Percentiles rank a stretch among this genome's conserved stretches.
Evolutionary conservation across 345 rosid genomes (phyloP).

Genomic region (Adansonia digitata): DNA sequence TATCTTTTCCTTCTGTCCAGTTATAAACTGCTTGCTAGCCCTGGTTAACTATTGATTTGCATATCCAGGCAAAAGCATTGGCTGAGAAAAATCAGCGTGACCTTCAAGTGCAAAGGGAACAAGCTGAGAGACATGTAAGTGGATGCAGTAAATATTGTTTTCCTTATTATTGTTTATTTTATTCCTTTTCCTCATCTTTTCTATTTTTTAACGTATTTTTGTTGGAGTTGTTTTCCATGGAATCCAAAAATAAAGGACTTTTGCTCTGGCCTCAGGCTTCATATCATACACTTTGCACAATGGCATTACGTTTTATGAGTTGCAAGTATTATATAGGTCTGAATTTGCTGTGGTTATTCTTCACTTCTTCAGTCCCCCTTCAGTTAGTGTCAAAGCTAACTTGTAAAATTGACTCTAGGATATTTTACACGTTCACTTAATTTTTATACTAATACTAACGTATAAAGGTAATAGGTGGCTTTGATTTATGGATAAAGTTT

Average conservation of each 20-base stretch:
- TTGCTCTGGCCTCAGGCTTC: neutral
- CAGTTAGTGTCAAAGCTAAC: neutral
- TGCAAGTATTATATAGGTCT: neutral
- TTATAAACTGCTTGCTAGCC: neutral
- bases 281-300: neutral
- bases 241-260: neutral
- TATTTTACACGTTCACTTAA: neutral
- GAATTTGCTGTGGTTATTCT: neutral
- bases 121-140: slow-evolving; percentile 96
- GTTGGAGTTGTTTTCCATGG: neutral
- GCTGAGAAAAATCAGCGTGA: slow-evolving; percentile 97
- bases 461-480: neutral
- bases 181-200: neutral
- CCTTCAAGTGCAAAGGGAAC: slow-evolving; percentile 84
- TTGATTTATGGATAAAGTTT: neutral
- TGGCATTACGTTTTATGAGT: neutral
- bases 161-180: neutral
- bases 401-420: neutral
- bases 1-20: slow-evolving; percentile 6
- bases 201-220: neutral
- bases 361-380: neutral
- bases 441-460: neutral
- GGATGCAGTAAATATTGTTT: slow-evolving; percentile 5
- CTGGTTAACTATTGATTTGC: slow-evolving; percentile 14
- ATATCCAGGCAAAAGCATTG: slow-evolving; percentile 80